A percentile compares a stretch with the other conserved stretches of the same genome.
Conservation (phyloP, 2,329 filamentous ascomycete genomes). For the Ophiognomonia clavigignenti-juglandacearum region DNA sequence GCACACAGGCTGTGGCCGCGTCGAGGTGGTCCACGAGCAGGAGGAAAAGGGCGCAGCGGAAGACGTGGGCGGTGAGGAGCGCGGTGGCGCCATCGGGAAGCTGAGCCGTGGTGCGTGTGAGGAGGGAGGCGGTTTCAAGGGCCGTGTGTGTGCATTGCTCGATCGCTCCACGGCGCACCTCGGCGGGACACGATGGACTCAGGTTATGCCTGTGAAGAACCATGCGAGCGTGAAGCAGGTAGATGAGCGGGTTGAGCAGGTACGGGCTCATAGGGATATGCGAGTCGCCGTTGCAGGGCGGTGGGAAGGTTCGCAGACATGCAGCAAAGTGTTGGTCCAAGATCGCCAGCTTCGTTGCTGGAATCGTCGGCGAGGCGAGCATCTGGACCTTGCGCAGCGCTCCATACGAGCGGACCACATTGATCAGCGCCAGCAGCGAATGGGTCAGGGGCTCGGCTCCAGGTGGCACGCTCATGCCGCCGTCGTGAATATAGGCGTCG, state of each 20-base stretch:
- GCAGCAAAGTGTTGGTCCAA: conserved; percentile 78
- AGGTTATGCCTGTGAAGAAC: conserved; percentile 87
- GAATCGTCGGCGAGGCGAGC: conserved; percentile 65
- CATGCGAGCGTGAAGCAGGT: conserved; percentile 78
- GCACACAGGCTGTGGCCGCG: conserved; percentile 67
- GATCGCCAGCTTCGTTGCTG: conserved; percentile 61
- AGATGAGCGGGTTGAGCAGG: conserved; percentile 68
- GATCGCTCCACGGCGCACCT: conserved; percentile 66
- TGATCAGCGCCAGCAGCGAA: conserved; percentile 72
- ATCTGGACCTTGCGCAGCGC: conserved; percentile 66
- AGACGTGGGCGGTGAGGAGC: conserved; percentile 77
- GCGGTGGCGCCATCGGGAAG: conserved; percentile 66
- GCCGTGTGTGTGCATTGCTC: conserved; percentile 71
- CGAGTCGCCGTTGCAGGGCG: conserved; percentile 64
- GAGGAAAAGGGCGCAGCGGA: conserved; percentile 79
- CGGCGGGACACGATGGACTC: conserved; percentile 60
- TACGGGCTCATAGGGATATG: conserved; percentile 66
- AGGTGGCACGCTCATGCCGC: conserved; percentile 47
- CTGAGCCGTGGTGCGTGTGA: conserved; percentile 60
- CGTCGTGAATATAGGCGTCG: conserved; percentile 68
- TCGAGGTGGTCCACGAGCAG: conserved; percentile 70
- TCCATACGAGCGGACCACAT: conserved; percentile 74
- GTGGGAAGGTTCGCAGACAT: conserved; percentile 71
- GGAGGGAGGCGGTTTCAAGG: conserved; percentile 71
- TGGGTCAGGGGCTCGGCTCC: conserved; percentile 56